Conservation (phyloP, 139 green algal genomes). For the Volvox reticuliferus region DNA sequence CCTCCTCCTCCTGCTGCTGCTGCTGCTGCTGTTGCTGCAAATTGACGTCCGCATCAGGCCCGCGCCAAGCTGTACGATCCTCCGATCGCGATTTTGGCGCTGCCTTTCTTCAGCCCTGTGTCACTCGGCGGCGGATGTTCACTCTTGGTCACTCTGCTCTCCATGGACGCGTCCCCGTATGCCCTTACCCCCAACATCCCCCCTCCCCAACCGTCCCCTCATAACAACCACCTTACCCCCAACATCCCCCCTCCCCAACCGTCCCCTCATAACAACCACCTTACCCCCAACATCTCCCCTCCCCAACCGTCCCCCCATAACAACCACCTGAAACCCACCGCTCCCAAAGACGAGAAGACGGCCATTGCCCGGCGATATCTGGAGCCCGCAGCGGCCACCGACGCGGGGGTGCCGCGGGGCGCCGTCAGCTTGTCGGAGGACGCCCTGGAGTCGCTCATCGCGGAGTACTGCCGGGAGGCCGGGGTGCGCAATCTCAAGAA, state of each 20-base stretch:
- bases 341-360: conserved; percentile 86
- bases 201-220: not conserved
- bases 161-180: too few species aligned
- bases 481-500: conserved; percentile 98
- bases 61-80: too few species aligned
- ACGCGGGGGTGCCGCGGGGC: conserved; percentile 80
- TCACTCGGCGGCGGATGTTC: too few species aligned
- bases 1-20: too few species aligned
- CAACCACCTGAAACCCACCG: not conserved
- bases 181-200: not conserved
- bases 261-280: not conserved
- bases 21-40: too few species aligned
- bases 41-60: too few species aligned
- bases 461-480: conserved; percentile 94
- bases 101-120: too few species aligned
- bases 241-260: not conserved
- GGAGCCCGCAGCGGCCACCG: conserved; percentile 74
- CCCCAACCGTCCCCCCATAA: conserved; percentile 3
- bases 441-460: conserved; percentile 87
- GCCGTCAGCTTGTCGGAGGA: conserved; percentile 80
- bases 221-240: not conserved
- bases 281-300: not conserved
- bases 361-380: conserved; percentile 95
- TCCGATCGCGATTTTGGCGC: too few species aligned
- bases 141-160: too few species aligned